Conservation (phyloP, 108 stramenopile species). For the Fistulifera pelliculosa region DNA sequence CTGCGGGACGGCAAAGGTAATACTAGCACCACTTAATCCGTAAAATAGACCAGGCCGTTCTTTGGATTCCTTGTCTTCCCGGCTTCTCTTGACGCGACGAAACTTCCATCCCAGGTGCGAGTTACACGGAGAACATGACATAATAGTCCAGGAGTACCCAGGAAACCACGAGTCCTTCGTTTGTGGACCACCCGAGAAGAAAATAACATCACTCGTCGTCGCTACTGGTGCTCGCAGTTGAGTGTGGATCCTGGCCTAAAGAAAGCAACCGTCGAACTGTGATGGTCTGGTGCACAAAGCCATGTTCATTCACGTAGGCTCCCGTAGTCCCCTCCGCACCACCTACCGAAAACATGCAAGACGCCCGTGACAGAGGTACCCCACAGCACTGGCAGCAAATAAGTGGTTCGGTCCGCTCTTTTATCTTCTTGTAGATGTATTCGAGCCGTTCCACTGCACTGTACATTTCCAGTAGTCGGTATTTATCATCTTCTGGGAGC, state of each 20-base stretch:
- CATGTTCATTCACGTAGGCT: slow-evolving; percentile 72
- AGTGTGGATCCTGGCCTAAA: slow-evolving; percentile 7
- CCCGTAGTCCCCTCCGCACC: slow-evolving; percentile 74
- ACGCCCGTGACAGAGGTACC: slow-evolving; percentile 21
- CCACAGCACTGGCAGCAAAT: slow-evolving; percentile 54
- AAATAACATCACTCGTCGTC: slow-evolving; percentile 12
- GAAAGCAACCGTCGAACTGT: slow-evolving; percentile 49
- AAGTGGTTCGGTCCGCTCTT: slow-evolving; percentile 10
- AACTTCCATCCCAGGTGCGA: slow-evolving; percentile 82
- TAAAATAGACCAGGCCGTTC: slow-evolving; percentile 5
- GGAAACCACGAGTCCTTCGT: slow-evolving; percentile 66
- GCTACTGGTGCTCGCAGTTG: too few species aligned
- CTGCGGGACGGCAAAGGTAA: too few species aligned
- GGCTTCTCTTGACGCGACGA: background rate
- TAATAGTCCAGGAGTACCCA: slow-evolving; percentile 69
- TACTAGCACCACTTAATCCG: slow-evolving; percentile 3
- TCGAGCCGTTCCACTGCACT: slow-evolving; percentile 40
- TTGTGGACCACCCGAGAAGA: slow-evolving; percentile 32
- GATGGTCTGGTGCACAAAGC: slow-evolving; percentile 67
- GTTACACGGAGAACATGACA: slow-evolving; percentile 45
- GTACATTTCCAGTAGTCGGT: slow-evolving; percentile 42
- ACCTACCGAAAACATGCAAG: slow-evolving; percentile 50
- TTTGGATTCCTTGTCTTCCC: background rate
- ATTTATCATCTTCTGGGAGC: slow-evolving; percentile 43
- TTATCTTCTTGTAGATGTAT: slow-evolving; percentile 24